A percentile compares a stretch with the other conserved stretches of the same genome.
Conservation (phyloP, 352 stramenopile genomes). For the Globisporangium apiculatum region DNA sequence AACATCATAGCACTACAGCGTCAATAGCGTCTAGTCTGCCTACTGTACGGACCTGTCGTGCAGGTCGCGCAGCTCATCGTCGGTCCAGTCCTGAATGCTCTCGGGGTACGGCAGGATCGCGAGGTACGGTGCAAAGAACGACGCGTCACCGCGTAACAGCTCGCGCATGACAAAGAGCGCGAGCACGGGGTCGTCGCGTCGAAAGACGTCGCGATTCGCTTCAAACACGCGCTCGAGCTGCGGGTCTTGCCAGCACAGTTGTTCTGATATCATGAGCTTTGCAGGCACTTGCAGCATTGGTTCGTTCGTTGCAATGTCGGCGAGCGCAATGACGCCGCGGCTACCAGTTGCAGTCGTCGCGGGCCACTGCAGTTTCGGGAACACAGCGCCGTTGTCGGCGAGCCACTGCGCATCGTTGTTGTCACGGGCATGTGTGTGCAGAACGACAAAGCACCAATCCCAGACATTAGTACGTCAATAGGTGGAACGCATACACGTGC, state of each 20-base stretch:
- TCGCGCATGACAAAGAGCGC: constrained; percentile 82
- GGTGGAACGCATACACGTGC: neutral
- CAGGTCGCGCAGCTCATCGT: constrained; percentile 59
- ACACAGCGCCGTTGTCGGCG: constrained; percentile 49
- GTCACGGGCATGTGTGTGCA: too few species aligned
- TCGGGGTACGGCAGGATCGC: constrained; percentile 70
- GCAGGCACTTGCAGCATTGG: constrained; percentile 61
- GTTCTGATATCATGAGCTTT: constrained; percentile 69
- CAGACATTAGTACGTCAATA: too few species aligned
- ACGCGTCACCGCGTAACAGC: constrained; percentile 41
- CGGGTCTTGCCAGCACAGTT: constrained; percentile 42
- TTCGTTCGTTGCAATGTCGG: constrained; percentile 48
- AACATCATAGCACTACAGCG: neutral
- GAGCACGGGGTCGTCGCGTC: constrained; percentile 77
- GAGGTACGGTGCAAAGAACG: constrained; percentile 87
- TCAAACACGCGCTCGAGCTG: constrained; percentile 37
- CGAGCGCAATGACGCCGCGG: constrained; percentile 47
- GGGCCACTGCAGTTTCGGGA: constrained; percentile 80
- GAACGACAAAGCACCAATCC: neutral
- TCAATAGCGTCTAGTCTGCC: neutral
- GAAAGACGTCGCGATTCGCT: constrained; percentile 57
- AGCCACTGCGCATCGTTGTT: constrained; percentile 37
- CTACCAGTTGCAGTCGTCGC: constrained; percentile 33
- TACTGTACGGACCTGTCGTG: constrained; percentile 35
- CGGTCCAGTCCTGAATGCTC: constrained; percentile 78